These are phyloP conservation scores for Penicillium ochrochloron DNA, from an alignment of 495 filamentous ascomycete species.

Conservation along the genomic window DNA sequence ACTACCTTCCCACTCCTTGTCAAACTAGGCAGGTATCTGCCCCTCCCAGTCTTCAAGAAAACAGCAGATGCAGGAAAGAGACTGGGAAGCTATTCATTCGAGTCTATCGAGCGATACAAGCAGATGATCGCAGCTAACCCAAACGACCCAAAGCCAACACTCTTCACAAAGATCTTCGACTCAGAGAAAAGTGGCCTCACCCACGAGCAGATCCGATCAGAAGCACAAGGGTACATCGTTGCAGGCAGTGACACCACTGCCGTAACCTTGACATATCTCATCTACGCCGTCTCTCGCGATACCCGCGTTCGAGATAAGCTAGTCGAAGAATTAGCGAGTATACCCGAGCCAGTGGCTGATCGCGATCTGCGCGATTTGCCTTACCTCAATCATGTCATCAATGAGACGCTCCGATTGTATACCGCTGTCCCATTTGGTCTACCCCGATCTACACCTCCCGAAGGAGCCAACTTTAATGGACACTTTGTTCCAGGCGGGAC, in stretches of 20 bases:
- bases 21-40: slow-evolving; percentile 17
- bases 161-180: slow-evolving; percentile 54
- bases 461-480: slow-evolving; percentile 34
- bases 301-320: slow-evolving; percentile 42
- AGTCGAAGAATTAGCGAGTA: slow-evolving; percentile 42
- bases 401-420: slow-evolving; percentile 60
- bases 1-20: slow-evolving; percentile 42
- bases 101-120: slow-evolving; percentile 49
- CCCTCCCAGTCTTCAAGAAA: slow-evolving; percentile 26
- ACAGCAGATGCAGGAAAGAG: slow-evolving; percentile 56
- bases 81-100: slow-evolving; percentile 40
- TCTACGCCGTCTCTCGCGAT: slow-evolving; percentile 39
- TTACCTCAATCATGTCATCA: slow-evolving; percentile 44
- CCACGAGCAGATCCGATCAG: slow-evolving; percentile 42
- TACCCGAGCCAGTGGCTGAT: slow-evolving; percentile 42
- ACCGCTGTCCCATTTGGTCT: slow-evolving; percentile 52
- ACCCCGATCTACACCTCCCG: slow-evolving; percentile 41
- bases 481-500: slow-evolving; percentile 36
- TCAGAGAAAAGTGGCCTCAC: slow-evolving; percentile 42
- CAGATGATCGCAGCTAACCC: slow-evolving; percentile 44
- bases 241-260: slow-evolving; percentile 59
- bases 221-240: slow-evolving; percentile 53
- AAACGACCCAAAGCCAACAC: slow-evolving; percentile 40
- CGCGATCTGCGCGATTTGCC: slow-evolving; percentile 44
- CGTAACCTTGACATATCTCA: slow-evolving; percentile 47